phyloP scores from a whole-genome alignment of 495 filamentous ascomycete genomes.

The Chaetomium tenue region DNA sequence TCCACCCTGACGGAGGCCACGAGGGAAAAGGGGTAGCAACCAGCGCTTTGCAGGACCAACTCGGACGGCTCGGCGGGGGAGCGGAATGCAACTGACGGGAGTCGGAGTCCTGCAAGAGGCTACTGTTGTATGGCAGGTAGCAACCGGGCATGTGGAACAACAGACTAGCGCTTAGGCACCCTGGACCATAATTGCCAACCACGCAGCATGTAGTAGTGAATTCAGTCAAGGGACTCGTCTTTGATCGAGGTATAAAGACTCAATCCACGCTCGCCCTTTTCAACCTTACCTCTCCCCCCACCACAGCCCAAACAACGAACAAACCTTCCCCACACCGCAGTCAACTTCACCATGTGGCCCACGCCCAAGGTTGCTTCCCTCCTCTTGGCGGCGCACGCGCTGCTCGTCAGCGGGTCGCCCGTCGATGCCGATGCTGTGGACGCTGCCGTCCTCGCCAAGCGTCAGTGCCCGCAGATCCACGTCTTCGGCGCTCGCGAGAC shows the following conservation, averaged over 20 bases:
- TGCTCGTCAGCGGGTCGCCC: slow-evolving; percentile 33
- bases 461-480: slow-evolving; percentile 52
- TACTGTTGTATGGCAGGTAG: slow-evolving; percentile 13
- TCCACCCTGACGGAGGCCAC: background rate
- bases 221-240: background rate
- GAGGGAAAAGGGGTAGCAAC: background rate
- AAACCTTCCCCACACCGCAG: background rate
- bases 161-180: background rate
- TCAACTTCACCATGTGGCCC: slow-evolving; percentile 32
- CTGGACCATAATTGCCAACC: slow-evolving; percentile 5
- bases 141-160: slow-evolving; percentile 8
- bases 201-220: background rate
- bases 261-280: background rate
- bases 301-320: background rate
- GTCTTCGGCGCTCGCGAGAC: slow-evolving; percentile 66
- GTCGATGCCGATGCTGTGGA: slow-evolving; percentile 24
- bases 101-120: background rate
- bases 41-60: background rate
- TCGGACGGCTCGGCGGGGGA: slow-evolving; percentile 22
- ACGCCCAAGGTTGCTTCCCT: slow-evolving; percentile 33
- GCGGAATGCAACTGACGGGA: slow-evolving; percentile 29
- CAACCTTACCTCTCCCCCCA: background rate
- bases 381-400: slow-evolving; percentile 33
- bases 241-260: slow-evolving; percentile 12
- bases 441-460: slow-evolving; percentile 31